Evolutionary conservation across 768 basidiomycete species (phyloP).

Genomic region (Termitomyces bulborhizus): DNA sequence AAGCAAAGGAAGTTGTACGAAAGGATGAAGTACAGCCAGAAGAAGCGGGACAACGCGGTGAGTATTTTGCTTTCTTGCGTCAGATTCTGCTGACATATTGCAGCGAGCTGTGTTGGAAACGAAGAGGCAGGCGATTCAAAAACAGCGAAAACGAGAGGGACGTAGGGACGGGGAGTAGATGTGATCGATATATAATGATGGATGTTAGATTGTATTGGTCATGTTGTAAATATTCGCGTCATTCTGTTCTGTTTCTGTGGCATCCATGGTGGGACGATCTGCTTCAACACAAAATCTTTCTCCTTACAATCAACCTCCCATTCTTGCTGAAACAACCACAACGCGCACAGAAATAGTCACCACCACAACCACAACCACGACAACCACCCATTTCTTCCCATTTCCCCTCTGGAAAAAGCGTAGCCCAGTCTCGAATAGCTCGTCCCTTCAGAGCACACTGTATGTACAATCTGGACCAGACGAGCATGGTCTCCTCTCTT

Average conservation of each 20-base stretch:
- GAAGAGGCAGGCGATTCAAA: conserved; percentile 50
- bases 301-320: conserved; percentile 29
- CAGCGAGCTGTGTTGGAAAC: conserved; percentile 59
- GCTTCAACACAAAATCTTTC: conserved; percentile 17
- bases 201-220: background rate
- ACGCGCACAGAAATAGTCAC: conserved; percentile 42
- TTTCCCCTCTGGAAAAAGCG: conserved; percentile 61
- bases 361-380: conserved; percentile 41
- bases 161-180: conserved; percentile 3
- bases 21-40: conserved; percentile 84
- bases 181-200: background rate
- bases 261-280: conserved; percentile 22
- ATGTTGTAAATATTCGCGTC: background rate
- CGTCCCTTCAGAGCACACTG: conserved; percentile 23
- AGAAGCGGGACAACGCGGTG: conserved; percentile 76
- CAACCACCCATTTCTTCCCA: conserved; percentile 60
- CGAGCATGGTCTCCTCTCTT: conserved; percentile 18
- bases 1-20: conserved; percentile 91
- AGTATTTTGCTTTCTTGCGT: conserved; percentile 19
- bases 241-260: background rate
- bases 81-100: conserved; percentile 8
- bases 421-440: conserved; percentile 22
- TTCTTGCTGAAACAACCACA: conserved; percentile 40
- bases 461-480: conserved; percentile 11
- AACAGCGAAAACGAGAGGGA: conserved; percentile 37